Base-by-base conservation (phyloP, 179 eudicot genomes). In the Beta macrorhiza region DNA sequence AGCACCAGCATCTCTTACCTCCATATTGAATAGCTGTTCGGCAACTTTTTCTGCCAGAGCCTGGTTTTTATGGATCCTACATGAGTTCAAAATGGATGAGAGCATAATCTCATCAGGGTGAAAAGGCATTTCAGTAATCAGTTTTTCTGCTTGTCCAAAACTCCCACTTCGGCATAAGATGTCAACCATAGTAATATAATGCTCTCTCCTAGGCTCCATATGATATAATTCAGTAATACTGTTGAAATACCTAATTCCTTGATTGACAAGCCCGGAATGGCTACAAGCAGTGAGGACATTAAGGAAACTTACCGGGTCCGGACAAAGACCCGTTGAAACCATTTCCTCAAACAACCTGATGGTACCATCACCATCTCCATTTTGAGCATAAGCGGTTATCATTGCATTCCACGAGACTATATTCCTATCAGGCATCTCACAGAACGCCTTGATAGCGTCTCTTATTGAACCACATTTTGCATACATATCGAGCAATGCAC, bases 401-500 rank as follows among this genome's bases (percentile, higher is more conserved):
- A 93, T 79, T 17, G 97, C 94, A 80, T 95, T 93, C 98, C 98
- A 95, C 45, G 93, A 87, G 55, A 95, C 93, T 14, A 82, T 81
- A 76, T 95, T 95, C 83, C 90, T 86, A 64, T 84, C 82, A 12
- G 94, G 92, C 93, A 95, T 93, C 84, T 92, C 95, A 22, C 80
- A 75, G 80, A 95, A 95, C 79, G 82, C 79, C 67, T 42, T 82
- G 63, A 84, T 69, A 45, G 95, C 91, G 47, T 87, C 90, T 79
- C 74, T 88, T 78, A 93, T 78, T 29, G 90, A 93, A 75, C 98
- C 98, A 84, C 95, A 93, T 85, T 95, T 93, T 67, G 98, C 97
- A 83, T 95, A 95, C 97, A 90, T 92, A 88, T 91, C 98, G 16
- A 93, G 78, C 75, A 95, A 89, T 53, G 97, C 94, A 84, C 95